phyloP scores from a whole-genome alignment of 108 stramenopile species.

The Nitzschia inconspicua region DNA sequence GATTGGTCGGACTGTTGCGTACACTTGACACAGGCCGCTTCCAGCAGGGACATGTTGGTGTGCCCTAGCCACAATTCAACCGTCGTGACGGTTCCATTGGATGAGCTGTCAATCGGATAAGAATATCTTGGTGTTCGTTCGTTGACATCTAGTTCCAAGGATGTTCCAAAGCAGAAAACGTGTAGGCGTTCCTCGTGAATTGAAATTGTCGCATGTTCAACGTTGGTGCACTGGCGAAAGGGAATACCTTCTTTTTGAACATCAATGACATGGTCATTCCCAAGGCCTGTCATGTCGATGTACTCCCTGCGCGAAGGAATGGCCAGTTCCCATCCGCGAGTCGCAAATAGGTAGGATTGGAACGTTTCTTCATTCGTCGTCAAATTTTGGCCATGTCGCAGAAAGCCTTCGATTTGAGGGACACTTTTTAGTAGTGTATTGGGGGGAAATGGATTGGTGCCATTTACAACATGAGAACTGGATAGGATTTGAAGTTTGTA shows the following conservation, averaged over 20 bases:
- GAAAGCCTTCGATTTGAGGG: not conserved
- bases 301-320: conserved; percentile 30
- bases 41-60: not conserved
- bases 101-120: not conserved
- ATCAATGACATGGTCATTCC: not conserved
- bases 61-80: conserved; percentile 1
- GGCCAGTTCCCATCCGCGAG: conserved; percentile 53
- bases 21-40: not conserved
- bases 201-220: not conserved
- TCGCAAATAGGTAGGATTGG: conserved; percentile 40
- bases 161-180: conserved; percentile 12
- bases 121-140: not conserved
- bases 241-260: conserved; percentile 9
- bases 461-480: not conserved
- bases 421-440: conserved; percentile 1
- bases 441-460: not conserved
- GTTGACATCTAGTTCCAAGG: not conserved
- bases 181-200: not conserved
- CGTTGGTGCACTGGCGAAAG: not conserved
- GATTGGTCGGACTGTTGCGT: too few species aligned
- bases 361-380: not conserved
- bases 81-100: not conserved
- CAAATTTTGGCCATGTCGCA: not conserved
- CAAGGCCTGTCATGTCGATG: not conserved
- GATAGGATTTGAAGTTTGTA: conserved; percentile 18